phyloP scores from a whole-genome alignment of 805 yeast genomes.

The Ogataea pini region DNA sequence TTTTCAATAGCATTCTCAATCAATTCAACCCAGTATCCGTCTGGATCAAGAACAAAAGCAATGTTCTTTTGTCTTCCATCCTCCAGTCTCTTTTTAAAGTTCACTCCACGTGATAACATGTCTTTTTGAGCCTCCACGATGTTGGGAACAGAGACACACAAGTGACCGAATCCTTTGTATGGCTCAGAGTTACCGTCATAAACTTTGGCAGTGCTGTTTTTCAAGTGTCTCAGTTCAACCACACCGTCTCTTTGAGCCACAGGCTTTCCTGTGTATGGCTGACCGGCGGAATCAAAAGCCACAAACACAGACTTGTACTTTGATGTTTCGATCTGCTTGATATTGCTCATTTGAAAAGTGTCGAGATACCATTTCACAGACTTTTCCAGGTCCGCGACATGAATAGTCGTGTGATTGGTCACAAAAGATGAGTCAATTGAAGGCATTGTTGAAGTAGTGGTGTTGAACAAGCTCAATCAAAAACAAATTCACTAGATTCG shows the following conservation, averaged over 20 bases:
- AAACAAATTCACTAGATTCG: too few relatives aligned
- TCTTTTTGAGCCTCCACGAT: constrained; percentile 59
- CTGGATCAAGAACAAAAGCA: constrained; percentile 94
- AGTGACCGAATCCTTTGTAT: constrained; percentile 90
- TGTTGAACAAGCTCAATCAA: too few relatives aligned
- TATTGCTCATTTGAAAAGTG: constrained; percentile 69
- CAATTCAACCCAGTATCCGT: constrained; percentile 95
- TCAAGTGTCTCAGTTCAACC: constrained; percentile 78
- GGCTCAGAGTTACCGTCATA: constrained; percentile 87
- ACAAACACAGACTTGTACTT: constrained; percentile 71
- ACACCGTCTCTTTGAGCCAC: constrained; percentile 58
- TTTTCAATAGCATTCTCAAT: constrained; percentile 56
- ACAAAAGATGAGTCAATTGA: constrained; percentile 22
- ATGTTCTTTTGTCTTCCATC: constrained; percentile 94
- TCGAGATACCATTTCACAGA: constrained; percentile 73
- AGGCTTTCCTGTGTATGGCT: constrained; percentile 39
- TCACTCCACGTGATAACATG: constrained; percentile 62
- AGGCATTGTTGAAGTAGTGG: constrained; percentile 4
- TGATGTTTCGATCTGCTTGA: constrained; percentile 53
- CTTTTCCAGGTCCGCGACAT: constrained; percentile 77
- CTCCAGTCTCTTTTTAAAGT: constrained; percentile 75
- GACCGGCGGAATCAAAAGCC: constrained; percentile 50
- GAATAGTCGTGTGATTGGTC: constrained; percentile 72
- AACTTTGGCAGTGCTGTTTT: constrained; percentile 58
- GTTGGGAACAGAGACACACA: constrained; percentile 84